Evolutionary conservation across 2,329 filamentous ascomycete genomes (phyloP), one percentile per base, ranked within the genome.

Genomic region (Daldinia sp.): DNA sequence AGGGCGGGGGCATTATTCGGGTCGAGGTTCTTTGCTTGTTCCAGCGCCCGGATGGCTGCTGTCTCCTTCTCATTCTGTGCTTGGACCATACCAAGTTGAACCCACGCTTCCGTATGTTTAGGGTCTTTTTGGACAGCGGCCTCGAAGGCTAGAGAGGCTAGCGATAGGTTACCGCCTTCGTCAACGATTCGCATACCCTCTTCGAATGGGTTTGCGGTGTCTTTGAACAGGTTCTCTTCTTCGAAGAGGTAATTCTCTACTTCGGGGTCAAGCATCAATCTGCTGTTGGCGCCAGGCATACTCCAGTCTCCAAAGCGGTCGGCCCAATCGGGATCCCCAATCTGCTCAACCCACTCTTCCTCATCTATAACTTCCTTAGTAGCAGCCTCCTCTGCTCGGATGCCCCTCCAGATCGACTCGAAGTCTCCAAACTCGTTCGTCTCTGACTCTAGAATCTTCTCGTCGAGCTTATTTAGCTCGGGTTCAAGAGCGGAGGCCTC

Each of bases 1-100:
- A 99, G 84, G 0, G 94, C 94, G 62, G 92, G 87, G 17, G 96
- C 85, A 74, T 97, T 97, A 72, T 88, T 89, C 0, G 93, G 90
- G 72, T 98, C 94, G 25, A 95, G 83, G 77, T 94, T 94, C 67
- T 97, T 80, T 0, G 94, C 93, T 75, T 95, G 91, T 77, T 98
- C 94, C 63, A 98, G 83, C 2, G 95, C 95, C 30, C 95, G 90
- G 68, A 99, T 97, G 2, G 95, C 95, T 0, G 95, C 94, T 7
- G 93, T 91, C 77, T 99, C 95, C 80, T 99, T 99, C 78, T 99
- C 95, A 77, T 99, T 99, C 77, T 99, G 95, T 17, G 95, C 95
- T 79, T 99, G 95, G 15, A 94, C 92, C 55, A 90, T 90, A 54
- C 95, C 95, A 29, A 99, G 86, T 72, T 93, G 90, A 8, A 94